Percentiles rank a stretch among this genome's conserved stretches.
These are phyloP conservation scores for Fusarium fracticaudum DNA, from an alignment of 2,329 filamentous ascomycete genomes.

Conservation along the genomic window DNA sequence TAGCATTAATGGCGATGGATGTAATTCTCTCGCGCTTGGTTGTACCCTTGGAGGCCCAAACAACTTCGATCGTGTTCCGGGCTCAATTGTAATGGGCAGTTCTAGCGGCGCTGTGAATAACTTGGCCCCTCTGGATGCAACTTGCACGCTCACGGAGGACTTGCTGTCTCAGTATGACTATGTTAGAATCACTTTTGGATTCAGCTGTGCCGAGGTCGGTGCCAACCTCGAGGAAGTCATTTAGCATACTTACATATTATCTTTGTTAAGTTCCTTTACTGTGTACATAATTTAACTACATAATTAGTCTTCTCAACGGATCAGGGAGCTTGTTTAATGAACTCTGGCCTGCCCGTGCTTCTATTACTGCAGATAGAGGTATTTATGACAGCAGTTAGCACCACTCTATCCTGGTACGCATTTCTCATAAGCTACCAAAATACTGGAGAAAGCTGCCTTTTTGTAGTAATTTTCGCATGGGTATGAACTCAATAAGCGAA, in stretches of 20 bases:
- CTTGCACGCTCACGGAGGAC: background rate
- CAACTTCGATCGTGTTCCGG: background rate
- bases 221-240: background rate
- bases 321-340: fast-evolving
- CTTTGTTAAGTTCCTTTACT: background rate
- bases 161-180: background rate
- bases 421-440: background rate
- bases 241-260: background rate
- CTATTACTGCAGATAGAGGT: background rate
- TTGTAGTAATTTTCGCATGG: too few relatives aligned
- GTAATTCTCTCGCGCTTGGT: background rate
- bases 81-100: background rate
- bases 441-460: background rate
- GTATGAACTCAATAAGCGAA: too few relatives aligned
- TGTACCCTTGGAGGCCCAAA: background rate
- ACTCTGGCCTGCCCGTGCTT: background rate
- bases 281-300: background rate
- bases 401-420: too few relatives aligned
- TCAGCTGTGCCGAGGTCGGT: background rate
- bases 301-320: background rate
- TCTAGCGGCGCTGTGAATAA: background rate
- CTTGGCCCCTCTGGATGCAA: fast-evolving
- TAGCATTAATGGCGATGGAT: background rate
- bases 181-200: background rate
- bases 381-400: background rate